phyloP scores from a whole-genome alignment of 148 eudicot species.

The Fagopyrum tataricum region DNA sequence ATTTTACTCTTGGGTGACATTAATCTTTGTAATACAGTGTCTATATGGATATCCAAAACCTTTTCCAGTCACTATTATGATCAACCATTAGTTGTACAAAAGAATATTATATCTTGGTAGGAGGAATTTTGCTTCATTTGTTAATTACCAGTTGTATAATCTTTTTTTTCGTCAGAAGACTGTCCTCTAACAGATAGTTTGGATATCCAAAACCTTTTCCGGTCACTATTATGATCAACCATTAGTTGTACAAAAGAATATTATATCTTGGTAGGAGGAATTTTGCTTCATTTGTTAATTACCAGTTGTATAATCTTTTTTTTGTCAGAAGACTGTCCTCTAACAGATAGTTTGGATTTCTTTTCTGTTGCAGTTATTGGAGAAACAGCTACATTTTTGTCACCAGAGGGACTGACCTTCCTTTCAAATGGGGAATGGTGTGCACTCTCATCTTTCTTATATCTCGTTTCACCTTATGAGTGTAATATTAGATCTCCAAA shows the following conservation, averaged over 20 bases:
- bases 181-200: no score
- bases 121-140: not conserved
- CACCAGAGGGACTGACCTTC: conserved; percentile 48
- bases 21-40: not conserved
- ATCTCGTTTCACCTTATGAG: not conserved
- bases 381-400: conserved; percentile 70
- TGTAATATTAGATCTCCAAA: not conserved
- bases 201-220: not conserved
- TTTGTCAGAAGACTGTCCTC: not conserved
- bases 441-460: conserved; percentile 13
- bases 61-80: not conserved
- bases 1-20: not conserved
- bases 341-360: not conserved
- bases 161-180: not conserved
- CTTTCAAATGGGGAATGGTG: conserved; percentile 98
- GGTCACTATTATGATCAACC: not conserved
- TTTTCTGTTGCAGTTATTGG: conserved; percentile 60
- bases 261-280: not conserved
- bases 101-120: not conserved
- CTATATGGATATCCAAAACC: not conserved
- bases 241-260: not conserved
- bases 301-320: not conserved
- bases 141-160: not conserved
- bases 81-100: not conserved
- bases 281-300: not conserved